A percentile compares a stretch with the other conserved stretches of the same genome.
Conservation (phyloP, 176 grass and related monocot genomes). For the Urochloa ruziziensis region DNA sequence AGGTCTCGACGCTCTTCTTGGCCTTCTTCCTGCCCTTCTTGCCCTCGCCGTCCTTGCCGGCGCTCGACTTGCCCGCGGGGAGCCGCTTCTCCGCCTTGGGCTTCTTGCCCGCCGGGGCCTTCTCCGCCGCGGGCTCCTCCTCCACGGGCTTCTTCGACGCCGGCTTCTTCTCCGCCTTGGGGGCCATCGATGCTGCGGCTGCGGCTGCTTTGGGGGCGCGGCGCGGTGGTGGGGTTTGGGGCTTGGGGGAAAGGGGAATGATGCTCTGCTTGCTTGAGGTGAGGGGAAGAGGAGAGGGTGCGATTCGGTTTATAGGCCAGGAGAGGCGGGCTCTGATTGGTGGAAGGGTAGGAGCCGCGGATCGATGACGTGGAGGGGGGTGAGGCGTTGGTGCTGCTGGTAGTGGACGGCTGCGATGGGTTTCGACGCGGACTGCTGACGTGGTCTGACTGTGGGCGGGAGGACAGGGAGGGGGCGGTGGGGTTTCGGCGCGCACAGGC, state of each 20-base stretch:
- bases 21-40: constrained; percentile 39
- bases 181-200: background rate
- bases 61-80: constrained; percentile 5
- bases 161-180: constrained; percentile 18
- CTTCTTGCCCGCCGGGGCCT: constrained; percentile 2
- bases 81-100: constrained; percentile 13
- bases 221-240: background rate
- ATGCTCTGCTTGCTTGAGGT: no score
- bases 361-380: background rate
- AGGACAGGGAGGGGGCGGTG: no score
- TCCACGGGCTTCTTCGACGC: background rate
- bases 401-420: background rate
- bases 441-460: no score
- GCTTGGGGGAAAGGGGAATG: no score
- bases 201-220: background rate
- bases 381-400: background rate
- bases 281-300: background rate
- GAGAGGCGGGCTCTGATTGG: background rate
- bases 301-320: background rate
- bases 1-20: constrained; percentile 27
- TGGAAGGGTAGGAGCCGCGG: background rate
- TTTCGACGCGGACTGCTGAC: background rate
- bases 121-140: background rate
- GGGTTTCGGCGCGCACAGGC: no score
- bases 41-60: constrained; percentile 1